These are phyloP conservation scores for Claviceps paspali DNA, from an alignment of 2,329 filamentous ascomycete genomes.

Conservation along the genomic window DNA sequence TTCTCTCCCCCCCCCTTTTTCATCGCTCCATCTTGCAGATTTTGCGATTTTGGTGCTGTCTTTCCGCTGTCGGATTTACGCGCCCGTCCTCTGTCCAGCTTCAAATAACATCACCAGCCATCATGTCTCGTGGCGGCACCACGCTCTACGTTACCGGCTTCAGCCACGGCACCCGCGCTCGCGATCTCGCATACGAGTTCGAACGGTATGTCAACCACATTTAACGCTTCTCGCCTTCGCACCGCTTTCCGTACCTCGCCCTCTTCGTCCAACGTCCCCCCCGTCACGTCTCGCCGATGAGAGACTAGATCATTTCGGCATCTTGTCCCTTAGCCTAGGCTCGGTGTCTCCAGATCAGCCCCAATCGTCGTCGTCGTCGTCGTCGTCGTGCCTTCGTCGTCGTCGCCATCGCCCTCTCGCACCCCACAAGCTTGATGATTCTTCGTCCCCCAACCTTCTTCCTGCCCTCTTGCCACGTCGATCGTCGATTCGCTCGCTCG, in stretches of 20 bases:
- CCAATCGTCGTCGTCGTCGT: conserved; percentile 5
- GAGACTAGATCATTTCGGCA: conserved; percentile 9
- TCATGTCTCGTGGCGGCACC: conserved; percentile 83
- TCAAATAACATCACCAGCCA: conserved; percentile 11
- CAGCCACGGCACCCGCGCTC: conserved; percentile 93
- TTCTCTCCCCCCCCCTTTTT: not conserved
- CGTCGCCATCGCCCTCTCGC: conserved; percentile 5
- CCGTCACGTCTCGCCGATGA: conserved; percentile 19
- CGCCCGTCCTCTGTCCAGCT: conserved; percentile 2
- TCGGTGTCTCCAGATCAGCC: conserved; percentile 6
- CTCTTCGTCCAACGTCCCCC: conserved; percentile 26
- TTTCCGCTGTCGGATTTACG: conserved; percentile 4
- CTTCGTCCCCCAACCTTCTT: conserved; percentile 7
- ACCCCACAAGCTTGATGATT: not conserved
- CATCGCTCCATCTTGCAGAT: conserved; percentile 1
- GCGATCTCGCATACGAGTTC: conserved; percentile 99
- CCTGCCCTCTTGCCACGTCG: conserved; percentile 9
- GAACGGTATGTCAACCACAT: conserved; percentile 84
- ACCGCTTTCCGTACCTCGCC: conserved; percentile 21
- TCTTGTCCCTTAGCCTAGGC: conserved; percentile 13
- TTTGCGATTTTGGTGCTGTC: conserved; percentile 2
- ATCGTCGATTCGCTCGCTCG: conserved; percentile 15
- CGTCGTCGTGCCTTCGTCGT: conserved; percentile 12
- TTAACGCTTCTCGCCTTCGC: conserved; percentile 24
- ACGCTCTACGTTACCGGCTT: conserved; percentile 99